phyloP scores from a whole-genome alignment of 352 stramenopile genomes.

The Phytophthora colocasiae region DNA sequence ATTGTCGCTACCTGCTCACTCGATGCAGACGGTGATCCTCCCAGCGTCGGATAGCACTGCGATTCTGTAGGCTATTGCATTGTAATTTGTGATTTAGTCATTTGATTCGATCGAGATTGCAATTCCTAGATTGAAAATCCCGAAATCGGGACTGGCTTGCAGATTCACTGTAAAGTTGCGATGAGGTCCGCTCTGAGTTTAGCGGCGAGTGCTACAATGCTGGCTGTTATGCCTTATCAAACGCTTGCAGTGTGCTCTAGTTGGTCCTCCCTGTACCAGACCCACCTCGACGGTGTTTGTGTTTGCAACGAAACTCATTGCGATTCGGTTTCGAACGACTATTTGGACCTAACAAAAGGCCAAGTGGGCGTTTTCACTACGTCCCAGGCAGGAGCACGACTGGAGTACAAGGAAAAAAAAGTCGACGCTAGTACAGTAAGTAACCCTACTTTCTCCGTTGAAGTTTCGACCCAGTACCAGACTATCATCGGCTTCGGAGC shows the following conservation, averaged over 20 bases:
- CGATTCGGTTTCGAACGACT: slow-evolving; percentile 57
- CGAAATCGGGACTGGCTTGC: slow-evolving; percentile 16
- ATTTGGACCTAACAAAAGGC: slow-evolving; percentile 38
- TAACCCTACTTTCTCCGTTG: slow-evolving; percentile 52
- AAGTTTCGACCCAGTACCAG: slow-evolving; percentile 68
- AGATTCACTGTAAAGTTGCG: slow-evolving; percentile 3
- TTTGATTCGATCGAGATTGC: background rate
- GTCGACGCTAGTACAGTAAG: slow-evolving; percentile 28
- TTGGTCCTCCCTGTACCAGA: slow-evolving; percentile 37
- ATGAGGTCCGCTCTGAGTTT: too few species aligned
- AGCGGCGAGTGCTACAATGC: background rate
- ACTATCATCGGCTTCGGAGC: slow-evolving; percentile 90
- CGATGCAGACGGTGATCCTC: slow-evolving; percentile 21
- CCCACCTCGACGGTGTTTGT: slow-evolving; percentile 56
- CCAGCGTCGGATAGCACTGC: slow-evolving; percentile 16
- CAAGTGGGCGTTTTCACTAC: slow-evolving; percentile 55
- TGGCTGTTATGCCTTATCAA: background rate
- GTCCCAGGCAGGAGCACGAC: slow-evolving; percentile 51
- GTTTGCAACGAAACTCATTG: slow-evolving; percentile 64
- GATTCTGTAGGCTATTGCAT: slow-evolving; percentile 10
- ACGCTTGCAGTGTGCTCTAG: slow-evolving; percentile 55
- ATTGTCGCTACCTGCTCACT: slow-evolving; percentile 14
- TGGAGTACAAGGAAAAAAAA: slow-evolving; percentile 42
- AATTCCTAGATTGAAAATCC: slow-evolving; percentile 12
- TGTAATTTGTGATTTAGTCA: background rate